Evolutionary conservation across 2,329 filamentous ascomycete genomes (phyloP).

Genomic region (Venturia nashicola): DNA sequence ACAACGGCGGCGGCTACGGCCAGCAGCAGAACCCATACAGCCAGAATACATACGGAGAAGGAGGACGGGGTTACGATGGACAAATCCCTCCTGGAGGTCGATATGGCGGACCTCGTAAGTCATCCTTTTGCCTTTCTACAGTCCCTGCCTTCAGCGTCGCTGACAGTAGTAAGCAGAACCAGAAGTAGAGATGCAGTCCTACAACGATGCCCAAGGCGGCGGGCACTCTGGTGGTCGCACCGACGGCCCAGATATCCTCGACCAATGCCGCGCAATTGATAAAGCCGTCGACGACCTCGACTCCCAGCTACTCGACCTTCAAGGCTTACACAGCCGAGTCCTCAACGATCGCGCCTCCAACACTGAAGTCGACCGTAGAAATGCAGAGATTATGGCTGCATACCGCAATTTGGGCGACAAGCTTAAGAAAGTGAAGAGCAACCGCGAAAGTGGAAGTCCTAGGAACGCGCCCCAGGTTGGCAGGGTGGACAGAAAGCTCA

Average conservation of each 20-base stretch:
- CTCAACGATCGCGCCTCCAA: constrained; percentile 57
- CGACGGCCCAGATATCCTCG: constrained; percentile 48
- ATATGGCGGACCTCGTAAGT: constrained; percentile 17
- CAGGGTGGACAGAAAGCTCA: constrained; percentile 66
- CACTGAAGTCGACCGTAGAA: constrained; percentile 56
- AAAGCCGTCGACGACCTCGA: constrained; percentile 64
- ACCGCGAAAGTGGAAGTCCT: constrained; percentile 58
- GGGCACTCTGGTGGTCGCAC: constrained; percentile 15
- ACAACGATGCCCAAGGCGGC: constrained; percentile 19
- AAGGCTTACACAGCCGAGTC: constrained; percentile 56
- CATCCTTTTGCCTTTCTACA: constrained; percentile 16
- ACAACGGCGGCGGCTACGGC: constrained; percentile 23
- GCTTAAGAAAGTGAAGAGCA: constrained; percentile 71
- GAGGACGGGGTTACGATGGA: constrained; percentile 34
- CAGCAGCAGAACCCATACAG: constrained; percentile 31
- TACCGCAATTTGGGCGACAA: constrained; percentile 71
- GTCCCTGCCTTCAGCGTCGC: constrained; percentile 14
- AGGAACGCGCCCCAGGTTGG: constrained; percentile 72
- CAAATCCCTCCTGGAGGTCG: constrained; percentile 41
- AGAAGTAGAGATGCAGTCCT: constrained; percentile 60
- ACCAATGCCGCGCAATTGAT: constrained; percentile 74
- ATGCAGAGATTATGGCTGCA: constrained; percentile 67
- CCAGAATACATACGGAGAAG: constrained; percentile 19
- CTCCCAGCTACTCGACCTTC: constrained; percentile 57
- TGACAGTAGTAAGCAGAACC: constrained; percentile 23